Evolutionary conservation across 1,284 basidiomycete species (phyloP), one percentile per base, ranked within the genome.

Genomic region (Sanghuangporus baumii): DNA sequence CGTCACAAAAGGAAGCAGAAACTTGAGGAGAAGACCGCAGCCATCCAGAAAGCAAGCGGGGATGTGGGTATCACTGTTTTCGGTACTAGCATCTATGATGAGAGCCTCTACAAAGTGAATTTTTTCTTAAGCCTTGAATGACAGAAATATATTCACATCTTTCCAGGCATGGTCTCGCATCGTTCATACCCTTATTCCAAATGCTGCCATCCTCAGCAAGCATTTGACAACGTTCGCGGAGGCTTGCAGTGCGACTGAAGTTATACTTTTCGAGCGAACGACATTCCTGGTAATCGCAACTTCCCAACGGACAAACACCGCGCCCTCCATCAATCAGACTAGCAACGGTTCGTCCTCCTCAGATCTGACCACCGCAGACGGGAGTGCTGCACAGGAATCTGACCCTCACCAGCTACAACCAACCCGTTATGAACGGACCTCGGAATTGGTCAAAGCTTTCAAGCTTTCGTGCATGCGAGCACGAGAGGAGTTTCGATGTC

Each of bases 61-160:
- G 83, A 82, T 59, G 77, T 79, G 2, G 71, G 74, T 23, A 78
- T 89, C 60, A 85, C 82, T 31, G 84, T 91, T 7, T 96, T 96
- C 70, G 93, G 92, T n/a, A 99, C 96, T 23, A 96, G 92, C 70
- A 99, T 99, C 67, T 98, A 96, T 78, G 96, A 99, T 74, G 96
- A 99, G 75, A 95, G 91, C 66, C 76, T 99, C 54, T 99, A 99
- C 80, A 93, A 92, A 81, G 96, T 91, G 71, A 67, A 82, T 12
- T 16, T 52, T 57, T 16, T 20, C 26, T 23, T 8, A 34, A 31
- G 18, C 34, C 3, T 26, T 12, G 43, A 43, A 9, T 9, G 18
- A 16, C 47, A 60, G 56, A 59, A 12, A 48, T 59, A 14, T 60
- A 64, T 52, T 59, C 11, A 37, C 43, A 31, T 55, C 23, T 7